Evolutionary conservation across 257 asterid species (phyloP), one percentile per base, ranked within the genome.

Genomic region (Solanum medicagineum): DNA sequence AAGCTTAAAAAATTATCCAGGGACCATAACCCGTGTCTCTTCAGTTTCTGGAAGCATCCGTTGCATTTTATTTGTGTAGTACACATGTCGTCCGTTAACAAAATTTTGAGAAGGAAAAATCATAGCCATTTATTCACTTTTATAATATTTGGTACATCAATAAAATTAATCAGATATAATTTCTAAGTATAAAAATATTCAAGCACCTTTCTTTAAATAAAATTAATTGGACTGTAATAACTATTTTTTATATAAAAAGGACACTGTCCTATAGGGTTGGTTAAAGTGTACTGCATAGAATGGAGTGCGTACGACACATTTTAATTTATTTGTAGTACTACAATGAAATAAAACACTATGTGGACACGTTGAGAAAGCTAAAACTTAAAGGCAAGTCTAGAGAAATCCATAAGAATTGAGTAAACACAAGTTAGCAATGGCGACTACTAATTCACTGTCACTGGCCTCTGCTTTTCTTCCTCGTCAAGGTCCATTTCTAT

Each of bases 391-490:
- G 51, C 77, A 16, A 9, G 3, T 24, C 26, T 51, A 51, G 83
- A 77, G 15, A 77, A 24, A 8, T 9, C 47, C 16, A 20, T 24
- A 24, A 75, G n/a, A n/a, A n/a, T n/a, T n/a, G n/a, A n/a, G n/a
- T n/a, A 32, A 32, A 32, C 4, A 77, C 10, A 16, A 26, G 5
- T 77, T 26, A 75, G 22, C 66, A 15, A 91, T 93, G 91, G 90
- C 90, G n/a, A 83, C 93, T 42, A 80, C 87, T 29, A 82, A 66
- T 16, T 66, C 92, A 42, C 84, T 90, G 32, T 66, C 92, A 42
- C 84, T 90, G 29, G 81, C 89, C 32, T 91, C 88, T 89, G 88
- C 92, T 14, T 82, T 88, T 20, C 57, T 83, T 60, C 71, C 87
- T 29, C 80, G 90, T 75, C 90, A 81, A 85, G 93, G 95, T 93